These are phyloP conservation scores for Xylariaceae sp. DNA, from an alignment of 2,329 filamentous ascomycete genomes.

Conservation along the genomic window DNA sequence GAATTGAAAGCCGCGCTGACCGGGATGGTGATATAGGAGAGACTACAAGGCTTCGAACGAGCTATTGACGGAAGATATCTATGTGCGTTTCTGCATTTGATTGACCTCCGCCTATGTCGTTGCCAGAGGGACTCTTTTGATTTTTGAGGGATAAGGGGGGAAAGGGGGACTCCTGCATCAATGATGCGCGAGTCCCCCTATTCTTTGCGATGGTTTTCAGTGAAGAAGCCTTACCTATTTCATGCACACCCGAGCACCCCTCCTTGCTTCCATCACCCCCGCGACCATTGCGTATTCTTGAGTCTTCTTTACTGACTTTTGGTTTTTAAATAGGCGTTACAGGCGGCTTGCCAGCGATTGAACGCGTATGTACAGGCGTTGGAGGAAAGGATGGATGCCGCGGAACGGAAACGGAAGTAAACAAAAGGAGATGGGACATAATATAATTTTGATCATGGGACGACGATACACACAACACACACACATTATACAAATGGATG, in stretches of 20 bases:
- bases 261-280: not conserved
- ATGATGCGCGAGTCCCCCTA: conserved; percentile 8
- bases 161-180: conserved; percentile 11
- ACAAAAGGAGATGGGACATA: not conserved
- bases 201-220: conserved; percentile 23
- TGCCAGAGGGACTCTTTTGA: conserved; percentile 12
- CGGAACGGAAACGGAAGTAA: conserved; percentile 63
- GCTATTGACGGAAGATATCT: conserved; percentile 90
- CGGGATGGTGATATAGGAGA: conserved; percentile 38
- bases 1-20: conserved; percentile 20
- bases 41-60: conserved; percentile 94
- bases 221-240: conserved; percentile 22
- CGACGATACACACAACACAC: not conserved
- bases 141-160: conserved; percentile 8
- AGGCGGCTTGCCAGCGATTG: conserved; percentile 80
- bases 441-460: not conserved
- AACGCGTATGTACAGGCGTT: conserved; percentile 76
- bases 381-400: conserved; percentile 69
- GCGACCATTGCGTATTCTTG: not conserved
- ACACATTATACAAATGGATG: no score
- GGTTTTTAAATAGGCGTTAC: conserved; percentile 59
- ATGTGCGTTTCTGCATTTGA: conserved; percentile 61
- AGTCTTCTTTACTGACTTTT: conserved; percentile 12
- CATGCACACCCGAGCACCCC: conserved; percentile 5
- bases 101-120: conserved; percentile 23